Percentiles rank a stretch among this genome's conserved stretches.
These are phyloP conservation scores for Chrysanthemum seticuspe DNA, from an alignment of 129 eudicot species.

Conservation along the genomic window DNA sequence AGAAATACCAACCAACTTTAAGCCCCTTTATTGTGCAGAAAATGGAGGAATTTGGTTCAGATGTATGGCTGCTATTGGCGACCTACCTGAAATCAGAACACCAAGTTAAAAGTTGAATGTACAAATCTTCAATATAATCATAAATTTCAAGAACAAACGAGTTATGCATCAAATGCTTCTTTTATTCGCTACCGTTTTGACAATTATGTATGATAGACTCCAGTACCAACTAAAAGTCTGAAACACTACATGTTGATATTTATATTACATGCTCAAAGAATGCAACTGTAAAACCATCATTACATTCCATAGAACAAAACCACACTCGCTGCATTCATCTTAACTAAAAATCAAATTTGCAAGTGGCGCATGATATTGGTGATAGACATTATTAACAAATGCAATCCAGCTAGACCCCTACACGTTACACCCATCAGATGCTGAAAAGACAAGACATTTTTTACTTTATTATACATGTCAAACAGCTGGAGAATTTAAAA, in stretches of 20 bases:
- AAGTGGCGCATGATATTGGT: not conserved
- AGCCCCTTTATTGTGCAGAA: too few relatives aligned
- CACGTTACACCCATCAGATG: too few relatives aligned
- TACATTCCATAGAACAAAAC: not conserved
- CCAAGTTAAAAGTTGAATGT: too few relatives aligned
- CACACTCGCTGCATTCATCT: not conserved
- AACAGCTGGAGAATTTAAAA: not conserved
- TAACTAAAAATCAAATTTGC: not conserved
- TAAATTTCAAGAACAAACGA: too few relatives aligned
- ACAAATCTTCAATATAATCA: too few relatives aligned
- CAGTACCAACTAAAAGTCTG: not conserved
- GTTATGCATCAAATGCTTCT: too few relatives aligned
- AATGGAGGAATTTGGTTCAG: too few relatives aligned
- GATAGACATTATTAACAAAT: not conserved
- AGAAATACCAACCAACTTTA: too few relatives aligned
- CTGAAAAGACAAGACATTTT: too few relatives aligned
- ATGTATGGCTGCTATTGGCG: too few relatives aligned
- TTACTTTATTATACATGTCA: not conserved
- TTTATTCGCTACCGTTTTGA: too few relatives aligned
- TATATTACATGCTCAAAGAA: not conserved
- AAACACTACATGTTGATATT: not conserved
- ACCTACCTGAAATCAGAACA: too few relatives aligned
- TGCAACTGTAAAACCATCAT: not conserved
- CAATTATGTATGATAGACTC: not conserved
- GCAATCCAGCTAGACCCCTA: not conserved